Conservation (phyloP, 257 asterid genomes). For the Solanum infundibuliforme region DNA sequence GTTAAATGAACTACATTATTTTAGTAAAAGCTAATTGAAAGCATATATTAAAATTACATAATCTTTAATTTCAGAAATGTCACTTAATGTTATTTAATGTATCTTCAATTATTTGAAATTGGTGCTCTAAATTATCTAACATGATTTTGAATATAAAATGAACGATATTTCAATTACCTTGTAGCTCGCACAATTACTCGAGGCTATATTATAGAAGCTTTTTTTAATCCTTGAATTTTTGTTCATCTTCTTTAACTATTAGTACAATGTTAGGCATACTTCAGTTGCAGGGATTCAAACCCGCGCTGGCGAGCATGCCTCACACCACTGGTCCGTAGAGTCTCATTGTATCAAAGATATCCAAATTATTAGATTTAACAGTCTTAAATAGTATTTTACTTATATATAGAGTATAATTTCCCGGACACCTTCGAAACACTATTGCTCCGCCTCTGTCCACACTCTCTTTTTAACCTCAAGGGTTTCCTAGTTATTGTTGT, state of each 20-base stretch:
- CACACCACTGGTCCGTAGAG: too few relatives aligned
- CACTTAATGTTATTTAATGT: not conserved
- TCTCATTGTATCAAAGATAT: too few relatives aligned
- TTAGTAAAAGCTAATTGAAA: not conserved
- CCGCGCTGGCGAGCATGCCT: too few relatives aligned
- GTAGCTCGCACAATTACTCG: not conserved
- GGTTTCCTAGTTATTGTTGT: too few relatives aligned
- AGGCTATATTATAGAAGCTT: not conserved
- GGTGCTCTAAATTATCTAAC: not conserved
- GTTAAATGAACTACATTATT: not conserved
- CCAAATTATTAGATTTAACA: too few relatives aligned
- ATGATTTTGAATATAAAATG: not conserved
- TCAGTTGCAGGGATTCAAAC: too few relatives aligned
- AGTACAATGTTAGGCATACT: not conserved
- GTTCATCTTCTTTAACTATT: not conserved
- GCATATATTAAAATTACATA: not conserved
- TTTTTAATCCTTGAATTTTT: not conserved
- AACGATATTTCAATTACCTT: not conserved
- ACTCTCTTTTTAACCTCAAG: too few relatives aligned
- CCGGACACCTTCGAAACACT: rapidly evolving
- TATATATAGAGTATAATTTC: too few relatives aligned
- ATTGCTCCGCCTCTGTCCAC: too few relatives aligned
- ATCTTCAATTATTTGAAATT: too few relatives aligned
- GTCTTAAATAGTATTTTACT: too few relatives aligned
- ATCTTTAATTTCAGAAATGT: not conserved